Conservation (phyloP, 306 rosid species). For the Betula pendula region DNA sequence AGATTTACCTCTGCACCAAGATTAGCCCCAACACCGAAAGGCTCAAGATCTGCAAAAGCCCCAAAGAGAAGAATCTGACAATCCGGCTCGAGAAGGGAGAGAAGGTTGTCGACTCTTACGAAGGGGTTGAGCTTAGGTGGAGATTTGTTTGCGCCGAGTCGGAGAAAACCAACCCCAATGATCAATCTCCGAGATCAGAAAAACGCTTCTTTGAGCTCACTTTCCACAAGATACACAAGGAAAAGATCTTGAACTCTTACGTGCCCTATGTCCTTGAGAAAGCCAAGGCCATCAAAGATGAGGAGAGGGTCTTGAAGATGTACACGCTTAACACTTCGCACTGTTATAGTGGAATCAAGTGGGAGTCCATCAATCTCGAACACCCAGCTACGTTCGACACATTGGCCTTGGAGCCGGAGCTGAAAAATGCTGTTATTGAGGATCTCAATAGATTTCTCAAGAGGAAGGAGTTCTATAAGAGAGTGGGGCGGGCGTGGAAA, state of each 20-base stretch:
- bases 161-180: constrained; percentile 33
- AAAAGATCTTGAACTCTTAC: constrained; percentile 36
- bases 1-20: constrained; percentile 55
- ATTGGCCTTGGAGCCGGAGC: constrained; percentile 64
- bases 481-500: constrained; percentile 90
- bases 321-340: constrained; percentile 45
- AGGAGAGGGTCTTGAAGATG: constrained; percentile 62
- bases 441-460: constrained; percentile 67
- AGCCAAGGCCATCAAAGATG: constrained; percentile 46
- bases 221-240: constrained; percentile 54
- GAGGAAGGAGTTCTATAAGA: constrained; percentile 77
- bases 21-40: constrained; percentile 49
- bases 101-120: constrained; percentile 41
- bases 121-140: constrained; percentile 54
- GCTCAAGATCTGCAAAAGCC: constrained; percentile 59
- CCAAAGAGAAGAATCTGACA: constrained; percentile 55
- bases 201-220: constrained; percentile 58
- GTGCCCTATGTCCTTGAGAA: constrained; percentile 54
- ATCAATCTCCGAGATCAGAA: constrained; percentile 35
- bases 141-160: constrained; percentile 39
- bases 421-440: constrained; percentile 44
- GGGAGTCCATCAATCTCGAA: constrained; percentile 77
- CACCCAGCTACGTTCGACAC: constrained; percentile 87
- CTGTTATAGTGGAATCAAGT: constrained; percentile 37
- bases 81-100: constrained; percentile 68